A percentile compares a stretch with the other conserved stretches of the same genome.
These are phyloP conservation scores for Pyrenophora tritici-repentis DNA, from an alignment of 2,329 filamentous ascomycete species.

Conservation along the genomic window DNA sequence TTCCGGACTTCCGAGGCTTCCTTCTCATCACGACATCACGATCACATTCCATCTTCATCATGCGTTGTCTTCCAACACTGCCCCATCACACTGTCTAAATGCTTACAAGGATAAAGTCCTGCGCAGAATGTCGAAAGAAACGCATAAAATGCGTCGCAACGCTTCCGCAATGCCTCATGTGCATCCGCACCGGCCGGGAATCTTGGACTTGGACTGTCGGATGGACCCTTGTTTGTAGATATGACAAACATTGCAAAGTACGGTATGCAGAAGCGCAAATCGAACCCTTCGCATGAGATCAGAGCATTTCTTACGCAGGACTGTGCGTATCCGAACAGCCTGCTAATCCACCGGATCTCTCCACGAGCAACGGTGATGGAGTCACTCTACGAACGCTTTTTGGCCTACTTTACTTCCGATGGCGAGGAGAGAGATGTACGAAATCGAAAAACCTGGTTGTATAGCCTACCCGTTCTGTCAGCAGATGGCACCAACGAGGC, in stretches of 20 bases:
- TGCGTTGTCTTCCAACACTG: not conserved
- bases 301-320: not conserved
- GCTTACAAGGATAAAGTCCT: conserved; percentile 34
- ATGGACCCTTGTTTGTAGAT: conserved; percentile 39
- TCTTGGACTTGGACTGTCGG: conserved; percentile 35
- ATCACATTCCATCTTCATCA: not conserved
- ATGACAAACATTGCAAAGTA: conserved; percentile 28
- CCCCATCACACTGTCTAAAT: conserved; percentile 10
- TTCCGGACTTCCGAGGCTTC: no score
- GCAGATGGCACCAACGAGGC: conserved; percentile 31
- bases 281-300: not conserved
- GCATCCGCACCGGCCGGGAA: conserved; percentile 24
- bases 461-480: conserved; percentile 30
- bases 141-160: conserved; percentile 43
- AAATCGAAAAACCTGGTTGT: conserved; percentile 37
- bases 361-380: conserved; percentile 25
- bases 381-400: conserved; percentile 37
- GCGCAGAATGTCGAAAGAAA: conserved; percentile 37
- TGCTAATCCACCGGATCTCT: conserved; percentile 15
- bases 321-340: not conserved
- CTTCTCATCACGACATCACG: not conserved
- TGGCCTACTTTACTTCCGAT: conserved; percentile 32
- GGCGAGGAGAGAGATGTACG: conserved; percentile 31
- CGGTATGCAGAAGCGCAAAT: conserved; percentile 20
- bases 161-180: conserved; percentile 38